These are phyloP conservation scores for Delphinella strobiligena DNA, from an alignment of 2,329 filamentous ascomycete species.

Conservation along the genomic window DNA sequence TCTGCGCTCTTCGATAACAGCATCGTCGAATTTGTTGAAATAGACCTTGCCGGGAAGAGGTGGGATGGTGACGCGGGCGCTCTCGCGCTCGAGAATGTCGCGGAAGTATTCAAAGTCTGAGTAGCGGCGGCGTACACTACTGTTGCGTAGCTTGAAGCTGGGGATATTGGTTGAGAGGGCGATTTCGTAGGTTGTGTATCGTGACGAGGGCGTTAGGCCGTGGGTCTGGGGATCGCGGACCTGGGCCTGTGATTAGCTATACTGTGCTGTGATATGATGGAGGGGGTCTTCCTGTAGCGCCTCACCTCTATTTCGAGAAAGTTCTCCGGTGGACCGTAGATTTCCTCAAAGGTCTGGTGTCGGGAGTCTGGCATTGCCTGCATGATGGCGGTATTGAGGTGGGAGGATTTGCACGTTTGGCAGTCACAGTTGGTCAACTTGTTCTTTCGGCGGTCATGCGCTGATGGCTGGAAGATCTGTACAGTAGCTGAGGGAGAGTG, in stretches of 20 bases:
- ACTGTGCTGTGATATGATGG: not conserved
- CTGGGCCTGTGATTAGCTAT: conserved; percentile 31
- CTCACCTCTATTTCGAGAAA: conserved; percentile 93
- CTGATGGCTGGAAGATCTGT: too few species aligned
- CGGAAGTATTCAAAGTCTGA: conserved; percentile 98
- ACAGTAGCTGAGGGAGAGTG: too few species aligned
- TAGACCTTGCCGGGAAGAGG: conserved; percentile 95
- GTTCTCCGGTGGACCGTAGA: conserved; percentile 96
- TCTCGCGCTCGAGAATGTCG: conserved; percentile 93
- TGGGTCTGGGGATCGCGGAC: conserved; percentile 89
- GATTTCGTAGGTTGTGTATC: conserved; percentile 98
- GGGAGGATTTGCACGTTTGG: too few species aligned
- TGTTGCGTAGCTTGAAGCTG: conserved; percentile 84
- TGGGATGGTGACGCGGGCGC: conserved; percentile 86
- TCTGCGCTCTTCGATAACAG: conserved; percentile 89
- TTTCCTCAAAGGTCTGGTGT: conserved; percentile 95
- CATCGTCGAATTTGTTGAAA: conserved; percentile 94
- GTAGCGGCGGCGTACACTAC: conserved; percentile 82
- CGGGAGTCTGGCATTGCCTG: conserved; percentile 57
- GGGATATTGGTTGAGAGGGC: conserved; percentile 97
- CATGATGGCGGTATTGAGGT: conserved; percentile 30
- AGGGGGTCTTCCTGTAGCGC: conserved; percentile 8
- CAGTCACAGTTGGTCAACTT: too few species aligned
- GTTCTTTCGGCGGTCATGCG: too few species aligned
- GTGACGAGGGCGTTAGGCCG: conserved; percentile 58